A percentile compares a stretch with the other conserved stretches of the same genome.
These are phyloP conservation scores for Leptomonas seymouri DNA, from an alignment of 208 protist genomes.

Conservation along the genomic window DNA sequence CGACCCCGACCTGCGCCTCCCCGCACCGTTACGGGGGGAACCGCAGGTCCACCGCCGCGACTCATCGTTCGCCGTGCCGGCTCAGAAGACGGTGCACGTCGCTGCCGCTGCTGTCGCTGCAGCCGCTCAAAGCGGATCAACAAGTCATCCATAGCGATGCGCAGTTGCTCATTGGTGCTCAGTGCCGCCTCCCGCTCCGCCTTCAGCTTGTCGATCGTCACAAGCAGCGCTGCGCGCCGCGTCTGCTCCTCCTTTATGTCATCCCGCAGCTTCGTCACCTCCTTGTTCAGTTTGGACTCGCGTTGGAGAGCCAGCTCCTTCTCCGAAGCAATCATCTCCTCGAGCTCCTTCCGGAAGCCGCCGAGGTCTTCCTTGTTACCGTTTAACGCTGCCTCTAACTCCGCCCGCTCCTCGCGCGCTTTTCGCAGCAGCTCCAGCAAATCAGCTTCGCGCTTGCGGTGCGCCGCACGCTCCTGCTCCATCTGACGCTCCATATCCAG, in stretches of 20 bases:
- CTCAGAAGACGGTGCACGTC: not conserved
- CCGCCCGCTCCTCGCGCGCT: slow-evolving; percentile 64
- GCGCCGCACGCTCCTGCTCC: slow-evolving; percentile 76
- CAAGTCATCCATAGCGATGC: slow-evolving; percentile 68
- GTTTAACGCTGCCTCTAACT: slow-evolving; percentile 57
- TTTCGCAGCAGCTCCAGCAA: slow-evolving; percentile 74
- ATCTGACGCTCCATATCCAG: slow-evolving; percentile 83
- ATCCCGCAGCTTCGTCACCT: slow-evolving; percentile 61
- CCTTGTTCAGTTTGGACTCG: slow-evolving; percentile 52
- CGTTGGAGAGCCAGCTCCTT: slow-evolving; percentile 60
- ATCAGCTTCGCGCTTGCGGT: slow-evolving; percentile 78
- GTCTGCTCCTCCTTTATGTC: slow-evolving; percentile 67
- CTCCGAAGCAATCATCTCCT: slow-evolving; percentile 76
- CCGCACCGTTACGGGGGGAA: not conserved
- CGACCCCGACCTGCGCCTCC: slow-evolving; percentile 2
- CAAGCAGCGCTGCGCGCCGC: slow-evolving; percentile 43
- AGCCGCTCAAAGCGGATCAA: slow-evolving; percentile 36
- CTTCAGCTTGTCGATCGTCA: slow-evolving; percentile 61
- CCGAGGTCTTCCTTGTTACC: slow-evolving; percentile 56
- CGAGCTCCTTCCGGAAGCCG: slow-evolving; percentile 73
- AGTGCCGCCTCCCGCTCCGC: slow-evolving; percentile 63
- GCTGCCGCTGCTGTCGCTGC: slow-evolving; percentile 9
- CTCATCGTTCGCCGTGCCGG: slow-evolving; percentile 1
- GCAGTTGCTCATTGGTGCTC: slow-evolving; percentile 72
- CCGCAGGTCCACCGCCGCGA: not conserved